Percentiles rank a stretch among this genome's conserved stretches.
These are phyloP conservation scores for Neonectria coccinea DNA, from an alignment of 2,329 filamentous ascomycete genomes.

Conservation along the genomic window DNA sequence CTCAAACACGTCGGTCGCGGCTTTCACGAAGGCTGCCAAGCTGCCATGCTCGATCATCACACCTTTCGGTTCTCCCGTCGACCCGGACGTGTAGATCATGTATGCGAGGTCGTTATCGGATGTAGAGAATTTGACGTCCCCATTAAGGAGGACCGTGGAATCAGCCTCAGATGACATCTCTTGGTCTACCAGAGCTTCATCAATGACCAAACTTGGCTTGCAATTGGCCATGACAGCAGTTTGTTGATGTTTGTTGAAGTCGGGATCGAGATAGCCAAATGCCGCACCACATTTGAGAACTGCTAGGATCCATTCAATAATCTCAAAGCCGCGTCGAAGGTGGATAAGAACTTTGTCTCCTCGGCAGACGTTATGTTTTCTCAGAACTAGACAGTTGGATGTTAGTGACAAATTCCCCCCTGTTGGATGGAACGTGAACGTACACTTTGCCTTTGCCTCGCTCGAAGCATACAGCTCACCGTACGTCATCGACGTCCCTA, in stretches of 20 bases:
- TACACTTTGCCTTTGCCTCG: not conserved
- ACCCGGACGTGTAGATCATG: constrained; percentile 10
- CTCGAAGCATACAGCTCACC: constrained; percentile 2
- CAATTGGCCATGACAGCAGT: not conserved
- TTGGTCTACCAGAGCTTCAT: not conserved
- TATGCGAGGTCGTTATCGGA: constrained; percentile 3
- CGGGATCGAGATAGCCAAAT: constrained; percentile 4
- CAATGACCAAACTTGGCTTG: not conserved
- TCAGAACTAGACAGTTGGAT: not conserved
- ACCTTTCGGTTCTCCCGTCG: constrained; percentile 4
- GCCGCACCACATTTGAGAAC: constrained; percentile 2
- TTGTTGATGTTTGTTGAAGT: not conserved
- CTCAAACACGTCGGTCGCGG: not conserved
- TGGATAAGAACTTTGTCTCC: constrained; percentile 3
- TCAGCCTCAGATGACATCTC: not conserved
- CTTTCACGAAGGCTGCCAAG: constrained; percentile 1
- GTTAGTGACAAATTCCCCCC: not conserved
- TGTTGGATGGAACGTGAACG: not conserved
- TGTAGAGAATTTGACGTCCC: not conserved
- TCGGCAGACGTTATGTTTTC: not conserved
- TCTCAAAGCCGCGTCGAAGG: not conserved
- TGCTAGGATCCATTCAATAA: constrained; percentile 3
- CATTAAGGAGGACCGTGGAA: no score
- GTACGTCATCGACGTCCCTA: constrained; percentile 4
- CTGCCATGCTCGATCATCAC: constrained; percentile 9